Evolutionary conservation across 2,329 filamentous ascomycete genomes (phyloP).

Genomic region (Trichophaea hybrida): DNA sequence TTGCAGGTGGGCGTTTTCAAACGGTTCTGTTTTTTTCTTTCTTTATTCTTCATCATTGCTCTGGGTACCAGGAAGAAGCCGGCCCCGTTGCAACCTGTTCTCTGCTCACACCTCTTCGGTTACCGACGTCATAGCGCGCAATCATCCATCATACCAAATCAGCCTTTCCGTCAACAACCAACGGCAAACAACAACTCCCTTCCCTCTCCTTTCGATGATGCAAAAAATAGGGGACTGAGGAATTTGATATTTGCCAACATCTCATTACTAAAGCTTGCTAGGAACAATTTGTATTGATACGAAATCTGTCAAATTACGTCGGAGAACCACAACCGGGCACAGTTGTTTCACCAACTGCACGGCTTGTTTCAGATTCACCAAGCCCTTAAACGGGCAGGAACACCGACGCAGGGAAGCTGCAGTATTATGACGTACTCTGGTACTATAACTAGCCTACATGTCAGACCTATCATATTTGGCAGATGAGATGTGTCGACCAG

Average conservation of each 20-base stretch:
- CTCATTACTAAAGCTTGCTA: not conserved
- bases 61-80: not conserved
- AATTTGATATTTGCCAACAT: not conserved
- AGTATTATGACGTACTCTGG: not conserved
- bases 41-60: not conserved
- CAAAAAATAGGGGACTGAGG: not conserved
- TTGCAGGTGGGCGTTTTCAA: not conserved
- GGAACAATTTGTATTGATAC: no score
- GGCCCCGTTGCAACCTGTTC: no score
- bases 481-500: not conserved
- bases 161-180: not conserved
- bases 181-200: not conserved
- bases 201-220: not conserved
- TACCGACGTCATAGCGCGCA: no score
- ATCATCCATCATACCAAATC: not conserved
- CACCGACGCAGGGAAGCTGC: conserved; percentile 1
- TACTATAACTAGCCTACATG: not conserved
- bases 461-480: not conserved
- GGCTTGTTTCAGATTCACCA: conserved; percentile 1
- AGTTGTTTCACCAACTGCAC: not conserved
- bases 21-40: not conserved
- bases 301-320: no score
- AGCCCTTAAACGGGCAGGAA: not conserved
- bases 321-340: not conserved
- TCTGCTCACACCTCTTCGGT: no score